Base-by-base conservation (phyloP, 2,329 filamentous ascomycete genomes). In the Ophiostoma ips region DNA sequence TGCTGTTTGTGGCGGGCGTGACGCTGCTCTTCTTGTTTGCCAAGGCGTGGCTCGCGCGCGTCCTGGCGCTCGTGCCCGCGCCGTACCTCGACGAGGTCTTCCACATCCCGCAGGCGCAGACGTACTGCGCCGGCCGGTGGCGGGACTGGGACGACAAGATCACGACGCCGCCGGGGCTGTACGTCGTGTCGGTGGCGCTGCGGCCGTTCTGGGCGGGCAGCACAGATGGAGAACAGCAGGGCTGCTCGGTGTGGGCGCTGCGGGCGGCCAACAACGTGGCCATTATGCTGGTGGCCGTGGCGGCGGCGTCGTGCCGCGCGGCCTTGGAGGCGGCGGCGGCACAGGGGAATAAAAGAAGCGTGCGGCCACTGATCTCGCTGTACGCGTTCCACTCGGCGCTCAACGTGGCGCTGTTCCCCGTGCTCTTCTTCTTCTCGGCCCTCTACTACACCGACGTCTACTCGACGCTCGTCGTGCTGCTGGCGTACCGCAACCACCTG, bases 361-460 rank as follows among this genome's bases (percentile, higher is more conserved):
- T n/a, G n/a, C n/a, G n/a, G n/a, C n/a, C n/a, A n/a, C 12, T 63
- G 7, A 68, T 65, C 19, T 71, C 71, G 0, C 50, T 64, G 31
- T 68, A 71, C 58, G 60, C 68, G 4, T 61, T 75, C 24, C 78
- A 87, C 57, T 80, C 78, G 0, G 84, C 83, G 3, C 60, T 92
- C 56, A 95, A 95, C 57, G 77, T 94, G 37, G 79, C 79, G 16
- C 70, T 95, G 0, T 95, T 96, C 55, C 92, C 92, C 0, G 78
- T 89, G 0, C 64, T 98, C 1, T 95, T 95, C 71, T 98, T 98
- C 73, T 98, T 98, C 65, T 92, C 87, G 0, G 88, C 79, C 0
- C 70, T 98, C 8, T 98, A 94, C 64, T 98, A 98, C 64, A 98
- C 92, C 0, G 92, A 98, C 63, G 76, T 95, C 3, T 72, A 85